phyloP scores from a whole-genome alignment of 2,329 filamentous ascomycete species.

The Aureobasidium sp. region DNA sequence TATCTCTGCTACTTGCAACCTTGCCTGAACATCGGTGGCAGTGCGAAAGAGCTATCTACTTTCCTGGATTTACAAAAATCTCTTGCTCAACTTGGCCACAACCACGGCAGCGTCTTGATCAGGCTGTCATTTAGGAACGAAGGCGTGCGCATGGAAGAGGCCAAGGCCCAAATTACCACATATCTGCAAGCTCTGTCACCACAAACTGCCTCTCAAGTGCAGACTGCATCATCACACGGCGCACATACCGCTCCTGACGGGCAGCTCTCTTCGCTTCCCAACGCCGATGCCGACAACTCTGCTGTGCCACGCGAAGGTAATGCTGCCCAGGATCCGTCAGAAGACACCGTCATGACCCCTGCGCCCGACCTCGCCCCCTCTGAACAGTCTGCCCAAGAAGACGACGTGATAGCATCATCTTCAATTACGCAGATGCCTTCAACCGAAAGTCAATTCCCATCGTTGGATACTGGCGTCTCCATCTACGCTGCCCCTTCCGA shows the following conservation, averaged over 20 bases:
- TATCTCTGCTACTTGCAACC: constrained; percentile 84
- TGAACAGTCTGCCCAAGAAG: constrained; percentile 12
- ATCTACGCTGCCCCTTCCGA: constrained; percentile 70
- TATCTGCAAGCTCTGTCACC: constrained; percentile 36
- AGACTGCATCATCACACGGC: constrained; percentile 20
- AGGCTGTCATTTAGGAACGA: constrained; percentile 69
- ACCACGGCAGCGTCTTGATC: constrained; percentile 71
- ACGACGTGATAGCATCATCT: constrained; percentile 23
- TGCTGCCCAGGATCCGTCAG: constrained; percentile 19
- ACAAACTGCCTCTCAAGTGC: constrained; percentile 29
- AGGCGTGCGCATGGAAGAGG: constrained; percentile 71
- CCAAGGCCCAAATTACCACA: constrained; percentile 69
- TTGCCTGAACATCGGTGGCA: constrained; percentile 70
- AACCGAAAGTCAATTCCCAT: constrained; percentile 8
- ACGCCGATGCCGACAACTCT: constrained; percentile 19
- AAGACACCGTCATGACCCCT: constrained; percentile 18
- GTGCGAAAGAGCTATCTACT: constrained; percentile 62
- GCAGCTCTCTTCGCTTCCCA: constrained; percentile 16
- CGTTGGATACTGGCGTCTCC: constrained; percentile 18
- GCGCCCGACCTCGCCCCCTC: constrained; percentile 16
- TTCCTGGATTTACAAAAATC: constrained; percentile 85
- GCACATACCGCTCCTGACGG: constrained; percentile 18
- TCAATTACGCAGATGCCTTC: constrained; percentile 16
- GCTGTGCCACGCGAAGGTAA: constrained; percentile 16
- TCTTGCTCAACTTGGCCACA: constrained; percentile 76